A percentile compares a stretch with the other conserved stretches of the same genome.
These are phyloP conservation scores for Botrytis porri DNA, from an alignment of 2,329 filamentous ascomycete species.

Conservation along the genomic window DNA sequence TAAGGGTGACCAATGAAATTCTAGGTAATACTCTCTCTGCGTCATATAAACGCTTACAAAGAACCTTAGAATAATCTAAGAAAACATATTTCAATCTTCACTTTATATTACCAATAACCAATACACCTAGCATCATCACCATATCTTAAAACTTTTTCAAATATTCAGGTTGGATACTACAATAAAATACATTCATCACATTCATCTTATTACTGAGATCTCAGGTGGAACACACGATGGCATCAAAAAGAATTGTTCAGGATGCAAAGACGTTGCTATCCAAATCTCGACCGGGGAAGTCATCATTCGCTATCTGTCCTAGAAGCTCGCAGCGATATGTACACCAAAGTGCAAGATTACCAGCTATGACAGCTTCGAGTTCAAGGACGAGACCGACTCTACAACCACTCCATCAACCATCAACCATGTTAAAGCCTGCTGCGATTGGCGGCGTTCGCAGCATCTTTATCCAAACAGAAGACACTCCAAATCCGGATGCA, in stretches of 20 bases:
- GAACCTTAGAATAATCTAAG: neutral
- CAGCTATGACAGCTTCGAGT: conserved; percentile 48
- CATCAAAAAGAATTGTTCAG: conserved; percentile 29
- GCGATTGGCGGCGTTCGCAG: conserved; percentile 54
- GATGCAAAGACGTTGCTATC: conserved; percentile 27
- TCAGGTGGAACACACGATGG: conserved; percentile 25
- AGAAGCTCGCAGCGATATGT: conserved; percentile 39
- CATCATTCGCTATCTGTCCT: conserved; percentile 35
- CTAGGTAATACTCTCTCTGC: neutral
- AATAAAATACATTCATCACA: neutral
- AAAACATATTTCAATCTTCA: conserved; percentile 11
- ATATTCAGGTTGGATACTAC: neutral
- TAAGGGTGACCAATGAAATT: neutral
- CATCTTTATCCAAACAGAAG: conserved; percentile 97
- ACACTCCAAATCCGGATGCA: conserved; percentile 90
- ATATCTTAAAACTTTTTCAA: too few species aligned
- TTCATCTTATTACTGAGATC: neutral
- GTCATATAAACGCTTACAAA: conserved; percentile 14
- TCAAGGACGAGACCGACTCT: conserved; percentile 46
- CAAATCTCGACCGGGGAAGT: conserved; percentile 32
- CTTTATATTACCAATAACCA: neutral
- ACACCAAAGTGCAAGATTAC: conserved; percentile 44
- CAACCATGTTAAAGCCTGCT: conserved; percentile 39
- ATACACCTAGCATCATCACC: neutral
- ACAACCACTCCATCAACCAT: conserved; percentile 43